Evolutionary conservation across 2,329 filamentous ascomycete genomes (phyloP), one percentile per base, ranked within the genome.

Genomic region (Leptographium lundbergii): DNA sequence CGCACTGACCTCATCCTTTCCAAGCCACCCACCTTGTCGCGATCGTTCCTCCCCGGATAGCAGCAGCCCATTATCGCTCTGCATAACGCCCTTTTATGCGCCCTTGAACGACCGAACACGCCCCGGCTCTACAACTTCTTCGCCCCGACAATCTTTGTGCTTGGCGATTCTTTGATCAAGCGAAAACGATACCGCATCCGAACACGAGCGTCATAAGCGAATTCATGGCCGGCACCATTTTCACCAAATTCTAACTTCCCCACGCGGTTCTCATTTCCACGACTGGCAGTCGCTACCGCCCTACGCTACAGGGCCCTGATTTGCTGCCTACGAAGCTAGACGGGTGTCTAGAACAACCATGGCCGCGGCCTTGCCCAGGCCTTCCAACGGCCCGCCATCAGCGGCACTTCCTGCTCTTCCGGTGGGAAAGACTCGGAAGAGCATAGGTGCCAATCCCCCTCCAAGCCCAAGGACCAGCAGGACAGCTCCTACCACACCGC

Each of bases 351-450:
- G 5, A 56, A n/a, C 36, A 13, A 6, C 62, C 61, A 82, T 82
- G 78, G 71, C 81, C 59, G 84, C 85, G 58, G 76, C 86, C 51
- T 76, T 89, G 56, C 86, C 87, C 58, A 80, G 84, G 70, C 80
- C 84, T 29, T 84, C 86, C 10, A 77, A 85, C 66, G 86, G 84
- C 60, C 87, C 89, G 55, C 87, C 89, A 19, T 84, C 82, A 34
- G 80, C 84, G 63, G 82, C 86, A 32, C 75, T 94, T 27, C 89
- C 90, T 51, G 85, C 88, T 51, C 75, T 95, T 54, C 89, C 90
- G 32, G 76, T 88, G 22, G 72, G 78, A 53, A 94, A 90, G 72
- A 84, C 86, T 47, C 81, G 88, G 62, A 89, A 86, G 70, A 86
- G 81, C 71, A 84, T 75, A 59, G 79, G 73, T 58, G 74, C 67